Conservation (phyloP, 192 early-diverging fungal species). For the Chytriomyces sp. region DNA sequence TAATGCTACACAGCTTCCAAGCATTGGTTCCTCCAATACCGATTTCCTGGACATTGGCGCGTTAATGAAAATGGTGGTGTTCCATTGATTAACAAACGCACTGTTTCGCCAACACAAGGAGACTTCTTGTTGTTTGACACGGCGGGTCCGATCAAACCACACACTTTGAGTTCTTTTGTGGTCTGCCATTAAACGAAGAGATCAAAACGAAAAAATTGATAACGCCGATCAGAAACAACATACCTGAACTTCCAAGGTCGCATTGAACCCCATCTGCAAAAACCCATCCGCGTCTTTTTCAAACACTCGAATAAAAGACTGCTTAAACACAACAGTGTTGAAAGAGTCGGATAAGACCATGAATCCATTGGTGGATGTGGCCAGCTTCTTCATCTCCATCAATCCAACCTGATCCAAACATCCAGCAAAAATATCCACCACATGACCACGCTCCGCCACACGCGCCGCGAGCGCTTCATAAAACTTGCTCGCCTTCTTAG, state of each 20-base stretch:
- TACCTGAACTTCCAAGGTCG: slow-evolving; percentile 92
- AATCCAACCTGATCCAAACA: slow-evolving; percentile 96
- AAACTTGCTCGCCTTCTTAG: slow-evolving; percentile 94
- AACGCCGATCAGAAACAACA: not conserved
- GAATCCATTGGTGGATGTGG: slow-evolving; percentile 84
- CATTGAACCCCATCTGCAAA: slow-evolving; percentile 97
- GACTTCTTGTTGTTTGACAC: slow-evolving; percentile 88
- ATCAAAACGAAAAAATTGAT: not conserved
- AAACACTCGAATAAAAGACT: slow-evolving; percentile 94
- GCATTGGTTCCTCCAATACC: slow-evolving; percentile 94
- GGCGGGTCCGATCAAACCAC: slow-evolving; percentile 97
- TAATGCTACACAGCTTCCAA: slow-evolving; percentile 92
- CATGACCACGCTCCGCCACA: slow-evolving; percentile 82
- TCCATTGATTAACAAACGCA: slow-evolving; percentile 11
- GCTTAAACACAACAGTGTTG: slow-evolving; percentile 94
- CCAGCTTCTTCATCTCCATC: slow-evolving; percentile 93
- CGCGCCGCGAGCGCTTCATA: slow-evolving; percentile 90
- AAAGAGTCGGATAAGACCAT: slow-evolving; percentile 98
- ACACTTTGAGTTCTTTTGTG: slow-evolving; percentile 91
- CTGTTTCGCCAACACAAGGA: slow-evolving; percentile 88
- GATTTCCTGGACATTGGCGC: slow-evolving; percentile 75
- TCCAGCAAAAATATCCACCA: slow-evolving; percentile 97
- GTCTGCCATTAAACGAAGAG: slow-evolving; percentile 55
- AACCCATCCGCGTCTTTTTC: slow-evolving; percentile 85
- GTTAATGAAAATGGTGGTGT: not conserved